Conservation (phyloP, 2,329 filamentous ascomycete genomes). For the Albifimbria verrucaria region DNA sequence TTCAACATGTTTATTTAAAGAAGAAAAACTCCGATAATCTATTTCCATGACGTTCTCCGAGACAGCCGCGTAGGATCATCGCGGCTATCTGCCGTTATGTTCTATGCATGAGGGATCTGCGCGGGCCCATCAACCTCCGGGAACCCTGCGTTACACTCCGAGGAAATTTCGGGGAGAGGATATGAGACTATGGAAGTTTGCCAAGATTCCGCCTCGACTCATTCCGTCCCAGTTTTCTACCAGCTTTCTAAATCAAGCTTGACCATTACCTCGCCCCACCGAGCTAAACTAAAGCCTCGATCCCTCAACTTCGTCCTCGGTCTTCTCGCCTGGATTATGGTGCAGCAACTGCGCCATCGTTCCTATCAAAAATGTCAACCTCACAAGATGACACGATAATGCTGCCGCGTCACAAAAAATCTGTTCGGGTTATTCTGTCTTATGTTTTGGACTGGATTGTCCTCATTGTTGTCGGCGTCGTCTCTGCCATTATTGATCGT, state of each 20-base stretch:
- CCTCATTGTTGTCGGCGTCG: constrained; percentile 33
- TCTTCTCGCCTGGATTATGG: too few relatives aligned
- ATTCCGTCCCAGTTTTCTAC: too few relatives aligned
- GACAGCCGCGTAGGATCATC: not conserved
- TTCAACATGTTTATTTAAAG: not conserved
- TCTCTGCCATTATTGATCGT: constrained; percentile 50
- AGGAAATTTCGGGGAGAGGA: too few relatives aligned
- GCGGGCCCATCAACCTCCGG: not conserved
- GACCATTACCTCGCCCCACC: too few relatives aligned
- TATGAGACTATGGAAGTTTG: too few relatives aligned
- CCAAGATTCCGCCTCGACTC: too few relatives aligned
- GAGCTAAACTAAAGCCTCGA: too few relatives aligned
- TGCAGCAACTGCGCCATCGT: too few relatives aligned
- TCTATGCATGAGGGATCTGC: not conserved
- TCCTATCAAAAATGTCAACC: not conserved
- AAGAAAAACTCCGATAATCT: not conserved
- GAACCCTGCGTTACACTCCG: too few relatives aligned
- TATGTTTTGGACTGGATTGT: constrained; percentile 59
- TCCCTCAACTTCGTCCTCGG: too few relatives aligned
- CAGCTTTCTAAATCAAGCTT: too few relatives aligned
- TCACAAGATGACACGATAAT: constrained; percentile 30
- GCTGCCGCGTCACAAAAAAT: not conserved
- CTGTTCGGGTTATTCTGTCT: constrained; percentile 37
- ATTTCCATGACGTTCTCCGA: not conserved
- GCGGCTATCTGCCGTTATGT: not conserved